These are phyloP conservation scores for Kuraishia molischiana DNA, from an alignment of 805 yeast genomes.

Conservation along the genomic window DNA sequence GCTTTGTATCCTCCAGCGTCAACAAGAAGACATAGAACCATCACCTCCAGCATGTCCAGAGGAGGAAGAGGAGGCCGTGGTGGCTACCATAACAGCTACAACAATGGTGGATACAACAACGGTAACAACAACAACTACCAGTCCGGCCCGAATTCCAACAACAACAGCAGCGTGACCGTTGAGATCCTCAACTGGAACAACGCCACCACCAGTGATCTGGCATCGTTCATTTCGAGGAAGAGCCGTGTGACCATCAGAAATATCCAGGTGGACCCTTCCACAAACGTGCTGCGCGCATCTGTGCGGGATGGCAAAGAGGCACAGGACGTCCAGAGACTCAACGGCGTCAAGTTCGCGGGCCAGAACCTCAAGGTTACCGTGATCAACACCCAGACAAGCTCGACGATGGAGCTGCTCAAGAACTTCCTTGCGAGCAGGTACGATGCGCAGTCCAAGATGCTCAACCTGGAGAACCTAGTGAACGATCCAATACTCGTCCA, in stretches of 20 bases:
- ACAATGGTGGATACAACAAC: slow-evolving; percentile 7
- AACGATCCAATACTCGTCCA: slow-evolving; percentile 49
- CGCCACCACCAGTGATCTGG: slow-evolving; percentile 58
- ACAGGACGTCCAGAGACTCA: slow-evolving; percentile 44
- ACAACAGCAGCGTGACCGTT: slow-evolving; percentile 28
- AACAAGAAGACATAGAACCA: no score
- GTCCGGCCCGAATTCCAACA: slow-evolving; percentile 15
- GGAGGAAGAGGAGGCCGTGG: slow-evolving; percentile 23
- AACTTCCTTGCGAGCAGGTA: slow-evolving; percentile 58
- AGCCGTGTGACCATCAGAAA: slow-evolving; percentile 45
- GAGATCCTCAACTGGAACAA: slow-evolving; percentile 79
- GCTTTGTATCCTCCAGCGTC: no score
- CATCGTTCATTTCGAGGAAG: slow-evolving; percentile 62
- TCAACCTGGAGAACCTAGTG: slow-evolving; percentile 58
- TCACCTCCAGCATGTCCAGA: slow-evolving; percentile 16
- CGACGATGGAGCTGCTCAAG: slow-evolving; percentile 55
- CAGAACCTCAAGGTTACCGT: slow-evolving; percentile 46
- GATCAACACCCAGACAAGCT: slow-evolving; percentile 12
- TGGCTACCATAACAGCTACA: slow-evolving; percentile 6
- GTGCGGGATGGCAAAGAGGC: slow-evolving; percentile 51
- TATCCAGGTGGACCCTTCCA: slow-evolving; percentile 36
- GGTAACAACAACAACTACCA: slow-evolving; percentile 12
- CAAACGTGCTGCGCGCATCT: slow-evolving; percentile 46
- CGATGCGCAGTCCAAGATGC: slow-evolving; percentile 49
- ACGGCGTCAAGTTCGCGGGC: slow-evolving; percentile 81